Conservation (phyloP, 257 asterid genomes). For the Salvia hispanica region DNA sequence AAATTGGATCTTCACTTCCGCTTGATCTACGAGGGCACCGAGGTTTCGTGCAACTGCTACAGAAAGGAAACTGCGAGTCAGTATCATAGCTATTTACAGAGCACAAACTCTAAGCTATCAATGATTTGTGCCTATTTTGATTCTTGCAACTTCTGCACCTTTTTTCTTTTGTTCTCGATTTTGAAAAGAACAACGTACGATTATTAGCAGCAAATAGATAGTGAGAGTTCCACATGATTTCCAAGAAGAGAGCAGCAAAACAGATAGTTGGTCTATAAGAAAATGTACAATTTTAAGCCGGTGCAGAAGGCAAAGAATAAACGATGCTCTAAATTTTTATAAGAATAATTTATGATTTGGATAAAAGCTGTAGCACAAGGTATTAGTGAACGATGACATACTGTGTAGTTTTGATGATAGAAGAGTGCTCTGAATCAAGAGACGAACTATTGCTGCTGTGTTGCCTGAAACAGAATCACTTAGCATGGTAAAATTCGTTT, state of each 20-base stretch:
- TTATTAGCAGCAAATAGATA: neutral
- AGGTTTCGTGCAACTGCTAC: conserved; percentile 18
- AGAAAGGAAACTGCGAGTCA: neutral
- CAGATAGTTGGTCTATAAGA: neutral
- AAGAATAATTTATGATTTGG: neutral
- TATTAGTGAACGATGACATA: conserved; percentile 25
- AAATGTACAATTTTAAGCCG: neutral
- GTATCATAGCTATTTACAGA: neutral
- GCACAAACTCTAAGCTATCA: neutral
- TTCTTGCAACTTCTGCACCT: neutral
- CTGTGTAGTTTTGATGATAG: conserved; percentile 22
- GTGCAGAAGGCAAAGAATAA: neutral
- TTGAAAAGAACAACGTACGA: neutral
- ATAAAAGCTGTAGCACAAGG: neutral
- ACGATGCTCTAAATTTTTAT: neutral
- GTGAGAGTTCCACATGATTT: neutral
- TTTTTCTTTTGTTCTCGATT: neutral
- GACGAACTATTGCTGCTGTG: conserved; percentile 16
- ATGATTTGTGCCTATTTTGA: neutral
- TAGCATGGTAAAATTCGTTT: conserved; percentile 10
- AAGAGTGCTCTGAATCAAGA: conserved; percentile 21
- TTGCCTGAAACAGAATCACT: conserved; percentile 32
- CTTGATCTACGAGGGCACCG: conserved; percentile 13
- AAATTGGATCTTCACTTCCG: conserved; percentile 6
- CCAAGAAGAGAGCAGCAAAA: neutral